phyloP scores from a whole-genome alignment of 2,329 filamentous ascomycete species.

The Microcera coccophila region DNA sequence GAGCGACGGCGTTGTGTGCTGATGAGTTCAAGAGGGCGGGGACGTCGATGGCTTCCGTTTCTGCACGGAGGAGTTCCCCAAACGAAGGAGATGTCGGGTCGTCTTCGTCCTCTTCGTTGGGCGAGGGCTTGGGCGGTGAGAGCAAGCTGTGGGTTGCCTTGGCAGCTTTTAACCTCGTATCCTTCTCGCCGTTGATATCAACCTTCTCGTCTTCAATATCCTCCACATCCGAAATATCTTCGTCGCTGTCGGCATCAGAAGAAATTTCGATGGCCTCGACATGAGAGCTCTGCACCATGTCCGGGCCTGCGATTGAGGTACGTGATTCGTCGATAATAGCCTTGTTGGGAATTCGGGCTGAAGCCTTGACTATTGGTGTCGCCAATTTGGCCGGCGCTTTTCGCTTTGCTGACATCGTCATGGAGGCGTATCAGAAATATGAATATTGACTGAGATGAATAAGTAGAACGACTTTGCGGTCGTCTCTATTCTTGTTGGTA shows the following conservation, averaged over 20 bases:
- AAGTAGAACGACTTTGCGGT: neutral
- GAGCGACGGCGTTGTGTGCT: conserved; percentile 30
- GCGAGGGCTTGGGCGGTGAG: conserved; percentile 17
- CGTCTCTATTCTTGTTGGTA: neutral
- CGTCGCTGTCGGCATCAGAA: conserved; percentile 50
- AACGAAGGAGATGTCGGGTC: conserved; percentile 65
- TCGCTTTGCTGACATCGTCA: conserved; percentile 57
- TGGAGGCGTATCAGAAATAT: conserved; percentile 12
- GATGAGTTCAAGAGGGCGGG: conserved; percentile 51
- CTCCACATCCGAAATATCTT: conserved; percentile 45
- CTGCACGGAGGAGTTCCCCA: conserved; percentile 75
- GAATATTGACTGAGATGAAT: conserved; percentile 6
- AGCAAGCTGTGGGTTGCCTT: conserved; percentile 24
- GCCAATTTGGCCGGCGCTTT: conserved; percentile 57
- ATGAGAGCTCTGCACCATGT: conserved; percentile 36
- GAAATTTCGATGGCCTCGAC: conserved; percentile 54
- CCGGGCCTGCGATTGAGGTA: conserved; percentile 48
- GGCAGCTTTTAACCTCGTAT: conserved; percentile 5
- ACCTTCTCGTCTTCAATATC: conserved; percentile 28
- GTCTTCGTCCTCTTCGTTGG: conserved; percentile 38
- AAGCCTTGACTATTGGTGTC: conserved; percentile 50
- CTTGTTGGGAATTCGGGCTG: conserved; percentile 49
- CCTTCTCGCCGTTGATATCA: conserved; percentile 15
- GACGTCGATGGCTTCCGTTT: conserved; percentile 73
- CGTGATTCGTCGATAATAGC: conserved; percentile 56